Evolutionary conservation across 768 basidiomycete genomes (phyloP).

Genomic region (Lentinula edodes): DNA sequence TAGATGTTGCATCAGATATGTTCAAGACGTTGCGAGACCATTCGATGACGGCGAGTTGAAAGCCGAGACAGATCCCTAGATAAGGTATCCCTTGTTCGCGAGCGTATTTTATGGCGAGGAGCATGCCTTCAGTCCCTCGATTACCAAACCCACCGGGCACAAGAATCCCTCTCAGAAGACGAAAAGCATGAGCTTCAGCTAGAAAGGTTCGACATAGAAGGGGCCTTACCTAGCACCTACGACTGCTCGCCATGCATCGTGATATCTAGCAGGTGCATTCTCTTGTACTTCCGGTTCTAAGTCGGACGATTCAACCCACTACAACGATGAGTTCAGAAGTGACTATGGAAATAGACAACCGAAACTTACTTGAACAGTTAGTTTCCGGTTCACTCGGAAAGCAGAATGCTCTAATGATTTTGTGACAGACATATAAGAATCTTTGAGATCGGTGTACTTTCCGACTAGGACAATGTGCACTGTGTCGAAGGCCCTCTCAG

Average conservation of each 20-base stretch:
- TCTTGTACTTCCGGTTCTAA: conserved; percentile 79
- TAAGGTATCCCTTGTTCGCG: conserved; percentile 93
- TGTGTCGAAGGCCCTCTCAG: conserved; percentile 86
- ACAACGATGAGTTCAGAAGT: not conserved
- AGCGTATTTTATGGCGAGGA: conserved; percentile 96
- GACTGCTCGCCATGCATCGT: conserved; percentile 91
- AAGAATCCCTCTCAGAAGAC: conserved; percentile 72
- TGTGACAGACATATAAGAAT: conserved; percentile 97
- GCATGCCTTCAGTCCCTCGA: conserved; percentile 96
- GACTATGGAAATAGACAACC: not conserved
- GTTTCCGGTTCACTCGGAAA: conserved; percentile 83
- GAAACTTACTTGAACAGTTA: conserved; percentile 66
- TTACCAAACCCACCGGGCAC: conserved; percentile 95
- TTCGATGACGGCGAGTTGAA: conserved; percentile 95
- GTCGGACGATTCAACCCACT: conserved; percentile 98
- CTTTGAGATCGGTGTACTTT: conserved; percentile 95
- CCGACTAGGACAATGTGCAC: conserved; percentile 91
- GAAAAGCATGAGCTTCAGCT: conserved; percentile 4
- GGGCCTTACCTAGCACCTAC: conserved; percentile 77
- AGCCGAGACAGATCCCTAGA: conserved; percentile 94
- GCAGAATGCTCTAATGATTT: conserved; percentile 97
- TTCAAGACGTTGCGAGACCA: conserved; percentile 85
- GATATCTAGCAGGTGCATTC: conserved; percentile 80
- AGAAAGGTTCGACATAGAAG: not conserved
- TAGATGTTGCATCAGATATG: conserved; percentile 71